These are phyloP conservation scores for Torrubiella hemipterigena DNA, from an alignment of 2,329 filamentous ascomycete genomes.

Conservation along the genomic window DNA sequence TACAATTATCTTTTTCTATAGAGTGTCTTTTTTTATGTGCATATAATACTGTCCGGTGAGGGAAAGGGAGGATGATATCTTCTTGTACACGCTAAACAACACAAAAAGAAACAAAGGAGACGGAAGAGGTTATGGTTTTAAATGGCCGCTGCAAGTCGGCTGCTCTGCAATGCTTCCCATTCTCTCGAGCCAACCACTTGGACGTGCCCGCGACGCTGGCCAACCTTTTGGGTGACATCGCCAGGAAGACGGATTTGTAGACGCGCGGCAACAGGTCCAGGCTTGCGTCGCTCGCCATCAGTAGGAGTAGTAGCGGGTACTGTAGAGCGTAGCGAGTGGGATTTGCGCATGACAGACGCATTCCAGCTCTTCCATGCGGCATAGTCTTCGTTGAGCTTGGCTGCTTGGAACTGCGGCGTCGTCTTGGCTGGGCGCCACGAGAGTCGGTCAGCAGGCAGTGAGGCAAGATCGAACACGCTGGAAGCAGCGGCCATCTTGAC, in stretches of 20 bases:
- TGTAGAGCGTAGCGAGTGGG: slow-evolving; percentile 20
- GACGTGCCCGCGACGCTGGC: slow-evolving; percentile 23
- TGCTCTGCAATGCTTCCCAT: slow-evolving; percentile 43
- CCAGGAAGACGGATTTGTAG: slow-evolving; percentile 38
- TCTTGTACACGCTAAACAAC: neutral
- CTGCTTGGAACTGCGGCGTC: slow-evolving; percentile 55
- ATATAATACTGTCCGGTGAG: neutral
- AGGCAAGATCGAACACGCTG: slow-evolving; percentile 45
- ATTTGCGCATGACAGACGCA: slow-evolving; percentile 41
- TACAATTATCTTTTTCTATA: neutral
- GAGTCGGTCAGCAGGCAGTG: slow-evolving; percentile 45
- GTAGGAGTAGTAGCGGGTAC: slow-evolving; percentile 5
- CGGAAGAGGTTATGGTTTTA: slow-evolving; percentile 12
- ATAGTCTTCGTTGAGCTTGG: slow-evolving; percentile 53
- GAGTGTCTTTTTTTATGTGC: neutral
- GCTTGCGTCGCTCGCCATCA: slow-evolving; percentile 11
- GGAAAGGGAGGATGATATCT: neutral
- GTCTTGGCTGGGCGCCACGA: slow-evolving; percentile 54
- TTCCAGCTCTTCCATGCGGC: slow-evolving; percentile 50
- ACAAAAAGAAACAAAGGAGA: slow-evolving; percentile 1
- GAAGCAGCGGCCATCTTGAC: slow-evolving; percentile 47
- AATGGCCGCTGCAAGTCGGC: slow-evolving; percentile 17
- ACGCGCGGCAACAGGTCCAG: slow-evolving; percentile 26
- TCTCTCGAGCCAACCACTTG: slow-evolving; percentile 41
- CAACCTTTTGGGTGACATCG: slow-evolving; percentile 26